phyloP scores from a whole-genome alignment of 1,139 yeast species.

The Geotrichum siamense region DNA sequence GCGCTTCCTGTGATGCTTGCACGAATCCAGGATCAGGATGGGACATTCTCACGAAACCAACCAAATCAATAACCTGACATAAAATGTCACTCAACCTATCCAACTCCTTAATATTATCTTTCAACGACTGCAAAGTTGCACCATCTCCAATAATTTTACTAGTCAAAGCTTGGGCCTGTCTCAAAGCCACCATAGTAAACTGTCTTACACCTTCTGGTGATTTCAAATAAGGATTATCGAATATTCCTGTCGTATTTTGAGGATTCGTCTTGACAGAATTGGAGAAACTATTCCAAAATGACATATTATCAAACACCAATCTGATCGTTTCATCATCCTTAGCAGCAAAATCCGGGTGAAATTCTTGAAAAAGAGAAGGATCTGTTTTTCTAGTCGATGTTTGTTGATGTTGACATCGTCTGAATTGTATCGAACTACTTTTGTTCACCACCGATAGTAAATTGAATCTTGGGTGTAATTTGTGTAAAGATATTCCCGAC shows the following conservation, averaged over 20 bases:
- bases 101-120: conserved; percentile 53
- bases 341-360: neutral
- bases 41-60: conserved; percentile 83
- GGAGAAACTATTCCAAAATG: conserved; percentile 13
- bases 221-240: conserved; percentile 59
- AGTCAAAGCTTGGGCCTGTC: conserved; percentile 57
- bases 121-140: conserved; percentile 29
- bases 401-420: conserved; percentile 1
- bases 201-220: conserved; percentile 63
- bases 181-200: conserved; percentile 59
- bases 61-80: conserved; percentile 89
- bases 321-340: conserved; percentile 15
- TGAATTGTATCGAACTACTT: too few relatives aligned
- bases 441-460: too few relatives aligned
- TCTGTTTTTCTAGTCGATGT: neutral
- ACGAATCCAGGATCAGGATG: conserved; percentile 62
- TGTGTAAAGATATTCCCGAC: too few relatives aligned
- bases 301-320: conserved; percentile 15
- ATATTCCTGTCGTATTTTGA: conserved; percentile 49
- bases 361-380: neutral
- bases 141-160: conserved; percentile 40
- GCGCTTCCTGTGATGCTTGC: conserved; percentile 79
- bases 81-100: conserved; percentile 83
- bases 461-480: too few relatives aligned
- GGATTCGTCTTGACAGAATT: neutral